Conservation (phyloP, 352 stramenopile genomes). For the Phytopythium montanum region DNA sequence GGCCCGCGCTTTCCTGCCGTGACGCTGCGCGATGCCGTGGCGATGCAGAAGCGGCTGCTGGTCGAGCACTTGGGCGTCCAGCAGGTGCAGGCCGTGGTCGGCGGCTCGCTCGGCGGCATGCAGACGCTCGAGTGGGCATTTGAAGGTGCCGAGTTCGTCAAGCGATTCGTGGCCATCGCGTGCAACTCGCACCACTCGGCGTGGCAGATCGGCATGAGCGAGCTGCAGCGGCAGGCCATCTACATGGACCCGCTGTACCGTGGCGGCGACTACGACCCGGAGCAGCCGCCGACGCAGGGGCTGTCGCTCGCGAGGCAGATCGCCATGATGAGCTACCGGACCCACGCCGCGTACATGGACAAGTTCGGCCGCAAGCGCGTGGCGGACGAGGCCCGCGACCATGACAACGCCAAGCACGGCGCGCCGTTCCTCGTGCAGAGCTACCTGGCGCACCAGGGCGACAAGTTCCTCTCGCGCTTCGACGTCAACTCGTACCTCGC, state of each 20-base stretch:
- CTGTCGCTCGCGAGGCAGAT: constrained; percentile 93
- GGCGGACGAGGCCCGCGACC: constrained; percentile 13
- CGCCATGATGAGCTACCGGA: constrained; percentile 97
- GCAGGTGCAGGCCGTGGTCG: constrained; percentile 90
- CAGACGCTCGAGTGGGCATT: constrained; percentile 96
- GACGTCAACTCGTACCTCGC: constrained; percentile 96
- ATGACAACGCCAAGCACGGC: constrained; percentile 26
- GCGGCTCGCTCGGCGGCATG: constrained; percentile 96
- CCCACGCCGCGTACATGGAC: constrained; percentile 85
- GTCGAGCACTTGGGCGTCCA: constrained; percentile 85
- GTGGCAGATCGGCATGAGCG: constrained; percentile 96
- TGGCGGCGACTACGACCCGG: constrained; percentile 66
- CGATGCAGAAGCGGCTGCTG: constrained; percentile 88
- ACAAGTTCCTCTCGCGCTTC: constrained; percentile 95
- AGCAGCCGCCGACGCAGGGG: constrained; percentile 65
- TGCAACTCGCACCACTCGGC: constrained; percentile 92
- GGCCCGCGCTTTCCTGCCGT: constrained; percentile 89
- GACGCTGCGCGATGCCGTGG: constrained; percentile 92
- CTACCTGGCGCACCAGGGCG: constrained; percentile 90
- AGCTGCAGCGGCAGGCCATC: constrained; percentile 95
- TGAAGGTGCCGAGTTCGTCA: constrained; percentile 77
- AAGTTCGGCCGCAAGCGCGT: constrained; percentile 90
- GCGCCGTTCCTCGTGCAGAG: constrained; percentile 73
- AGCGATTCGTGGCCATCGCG: constrained; percentile 91
- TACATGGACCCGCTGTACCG: constrained; percentile 94